Evolutionary conservation across 2,329 filamentous ascomycete genomes (phyloP).

Genomic region (Colletotrichum abscissum): DNA sequence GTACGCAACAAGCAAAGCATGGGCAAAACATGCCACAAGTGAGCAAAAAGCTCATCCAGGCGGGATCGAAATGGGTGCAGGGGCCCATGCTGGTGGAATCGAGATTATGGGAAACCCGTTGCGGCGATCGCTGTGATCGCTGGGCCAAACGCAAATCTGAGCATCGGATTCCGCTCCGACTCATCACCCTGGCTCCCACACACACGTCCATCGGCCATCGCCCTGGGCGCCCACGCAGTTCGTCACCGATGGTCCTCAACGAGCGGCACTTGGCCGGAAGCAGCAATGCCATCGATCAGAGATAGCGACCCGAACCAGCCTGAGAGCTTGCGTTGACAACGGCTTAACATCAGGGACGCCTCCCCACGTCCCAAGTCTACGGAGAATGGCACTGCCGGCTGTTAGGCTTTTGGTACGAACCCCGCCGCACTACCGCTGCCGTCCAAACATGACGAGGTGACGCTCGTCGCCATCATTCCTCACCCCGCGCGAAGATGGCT

Average conservation of each 20-base stretch:
- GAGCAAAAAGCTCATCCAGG: background rate
- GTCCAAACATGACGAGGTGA: conserved; percentile 16
- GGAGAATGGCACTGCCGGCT: background rate
- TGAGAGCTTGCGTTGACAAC: background rate
- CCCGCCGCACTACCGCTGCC: background rate
- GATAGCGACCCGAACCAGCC: background rate
- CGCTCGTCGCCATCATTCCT: conserved; percentile 9
- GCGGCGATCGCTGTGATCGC: conserved; percentile 32
- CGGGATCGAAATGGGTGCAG: background rate
- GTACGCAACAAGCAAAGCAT: background rate
- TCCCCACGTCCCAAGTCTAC: background rate
- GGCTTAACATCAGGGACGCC: background rate
- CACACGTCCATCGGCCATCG: background rate
- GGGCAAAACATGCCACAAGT: background rate
- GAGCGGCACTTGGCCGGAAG: background rate
- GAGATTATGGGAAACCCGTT: conserved; percentile 26
- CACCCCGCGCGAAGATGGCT: background rate
- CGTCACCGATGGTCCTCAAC: background rate
- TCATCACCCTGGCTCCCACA: background rate
- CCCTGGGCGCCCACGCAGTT: background rate
- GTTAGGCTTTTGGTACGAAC: conserved; percentile 10
- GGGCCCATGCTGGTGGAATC: conserved; percentile 6
- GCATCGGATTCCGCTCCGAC: conserved; percentile 32
- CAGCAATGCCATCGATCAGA: conserved; percentile 4
- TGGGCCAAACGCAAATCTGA: conserved; percentile 28